Base-by-base conservation (phyloP, 805 yeast species). In the Ogataea philodendri region DNA sequence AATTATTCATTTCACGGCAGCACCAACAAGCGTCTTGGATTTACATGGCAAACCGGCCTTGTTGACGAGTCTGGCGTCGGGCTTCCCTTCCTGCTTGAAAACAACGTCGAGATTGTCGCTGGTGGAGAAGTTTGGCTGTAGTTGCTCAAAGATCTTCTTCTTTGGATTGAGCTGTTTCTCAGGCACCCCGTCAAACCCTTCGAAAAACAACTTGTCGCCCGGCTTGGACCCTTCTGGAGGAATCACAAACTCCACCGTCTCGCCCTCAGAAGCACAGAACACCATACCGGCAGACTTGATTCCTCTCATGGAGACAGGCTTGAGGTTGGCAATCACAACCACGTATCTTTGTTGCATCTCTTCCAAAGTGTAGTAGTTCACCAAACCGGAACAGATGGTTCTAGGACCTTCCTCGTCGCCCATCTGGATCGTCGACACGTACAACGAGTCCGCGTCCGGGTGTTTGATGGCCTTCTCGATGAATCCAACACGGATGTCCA, bases 251-350 rank as follows among this genome's bases (percentile, higher is more conserved):
- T 93, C 97, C 41, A 93, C 96, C 32, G 74, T 84, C 35, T 70
- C 80, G 18, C 68, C 75, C 41, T 65, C 65, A 24, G 96, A 87
- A 16, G 88, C 90, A 72, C 99, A 93, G 51, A 93, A 73, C 30
- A 93, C 97, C 99, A 93, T 93, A 34, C 96, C 99, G 33, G 79
- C 69, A 7, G 97, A 88, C 63, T 87, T 87, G 57, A 93, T 79
- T 48, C 98, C 97, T 69, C 98, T 83, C 99, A 93, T 93, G 56
- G 81, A 81, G 26, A 89, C 98, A 13, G 98, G 98, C 70, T 93
- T 93, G 66, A 93, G 76, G 72, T 94, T 94, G 52, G 97, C 96
- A 54, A 93, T 88, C 39, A 83, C 82, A 29, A 93, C 83, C 32
- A 90, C 95, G 54, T 75, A 76, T 63, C 97, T 82, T 63, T 86